Evolutionary conservation across 2,329 filamentous ascomycete genomes (phyloP).

Genomic region (Fusarium goolgardi): DNA sequence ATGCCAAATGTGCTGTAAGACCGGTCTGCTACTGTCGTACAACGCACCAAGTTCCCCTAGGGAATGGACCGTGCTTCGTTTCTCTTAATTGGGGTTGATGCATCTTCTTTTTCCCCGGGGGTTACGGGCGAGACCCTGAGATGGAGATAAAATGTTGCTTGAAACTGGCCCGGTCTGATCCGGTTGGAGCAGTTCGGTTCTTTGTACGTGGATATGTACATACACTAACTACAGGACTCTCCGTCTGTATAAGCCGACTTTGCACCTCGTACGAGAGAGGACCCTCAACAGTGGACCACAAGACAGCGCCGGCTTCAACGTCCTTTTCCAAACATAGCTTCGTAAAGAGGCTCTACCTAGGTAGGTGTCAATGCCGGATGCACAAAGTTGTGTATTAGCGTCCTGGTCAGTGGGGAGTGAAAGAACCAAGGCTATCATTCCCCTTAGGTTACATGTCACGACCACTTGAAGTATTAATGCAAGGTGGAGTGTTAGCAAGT

Average conservation of each 20-base stretch:
- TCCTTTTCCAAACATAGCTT: background rate
- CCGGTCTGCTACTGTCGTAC: slow-evolving; percentile 10
- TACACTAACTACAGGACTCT: background rate
- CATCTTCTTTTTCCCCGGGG: background rate
- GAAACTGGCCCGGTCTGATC: slow-evolving; percentile 16
- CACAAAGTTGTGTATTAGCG: background rate
- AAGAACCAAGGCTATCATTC: background rate
- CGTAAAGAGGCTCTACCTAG: background rate
- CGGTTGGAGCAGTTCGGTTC: slow-evolving; percentile 9
- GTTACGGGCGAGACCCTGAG: slow-evolving; percentile 14
- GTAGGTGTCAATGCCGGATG: background rate
- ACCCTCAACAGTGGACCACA: slow-evolving; percentile 1
- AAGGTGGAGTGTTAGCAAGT: background rate
- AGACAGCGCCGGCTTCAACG: background rate
- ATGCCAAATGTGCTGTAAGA: slow-evolving; percentile 6
- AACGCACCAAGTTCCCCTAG: slow-evolving; percentile 3
- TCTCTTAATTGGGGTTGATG: slow-evolving; percentile 8
- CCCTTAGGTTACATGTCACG: background rate
- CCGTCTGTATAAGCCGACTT: background rate
- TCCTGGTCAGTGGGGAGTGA: background rate
- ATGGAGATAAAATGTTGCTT: slow-evolving; percentile 14
- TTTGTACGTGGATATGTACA: background rate
- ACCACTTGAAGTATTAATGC: background rate
- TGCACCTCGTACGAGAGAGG: background rate
- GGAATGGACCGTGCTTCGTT: slow-evolving; percentile 8